phyloP scores from a whole-genome alignment of 306 rosid species.

The Prunus dulcis region DNA sequence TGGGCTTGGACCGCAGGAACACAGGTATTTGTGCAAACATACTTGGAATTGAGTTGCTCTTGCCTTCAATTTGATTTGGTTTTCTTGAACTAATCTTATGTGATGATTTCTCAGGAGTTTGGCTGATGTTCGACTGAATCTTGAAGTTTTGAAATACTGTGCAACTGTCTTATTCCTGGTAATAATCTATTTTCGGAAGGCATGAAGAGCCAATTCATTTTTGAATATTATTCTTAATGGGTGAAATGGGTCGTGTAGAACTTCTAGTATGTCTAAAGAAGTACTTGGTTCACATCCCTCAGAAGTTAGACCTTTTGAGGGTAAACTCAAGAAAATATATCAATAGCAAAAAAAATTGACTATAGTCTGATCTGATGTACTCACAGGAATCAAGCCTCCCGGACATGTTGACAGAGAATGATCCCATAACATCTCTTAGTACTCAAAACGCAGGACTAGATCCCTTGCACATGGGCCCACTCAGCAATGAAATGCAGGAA shows the following conservation, averaged over 20 bases:
- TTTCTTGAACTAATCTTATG: slow-evolving; percentile 23
- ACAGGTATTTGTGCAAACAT: slow-evolving; percentile 48
- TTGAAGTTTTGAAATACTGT: slow-evolving; percentile 85
- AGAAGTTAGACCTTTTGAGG: background rate
- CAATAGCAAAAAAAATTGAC: slow-evolving; percentile 3
- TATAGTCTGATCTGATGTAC: slow-evolving; percentile 15
- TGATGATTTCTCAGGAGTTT: slow-evolving; percentile 66
- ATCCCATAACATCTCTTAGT: slow-evolving; percentile 49
- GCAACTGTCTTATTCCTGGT: slow-evolving; percentile 92
- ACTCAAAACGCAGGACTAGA: slow-evolving; percentile 24
- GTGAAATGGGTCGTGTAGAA: no score
- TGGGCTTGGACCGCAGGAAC: slow-evolving; percentile 84
- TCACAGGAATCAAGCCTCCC: slow-evolving; percentile 90
- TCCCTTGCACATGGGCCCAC: slow-evolving; percentile 41
- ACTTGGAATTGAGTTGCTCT: background rate
- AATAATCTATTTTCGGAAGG: slow-evolving; percentile 22
- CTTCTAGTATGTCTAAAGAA: no score
- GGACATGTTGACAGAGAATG: slow-evolving; percentile 53
- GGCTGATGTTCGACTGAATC: slow-evolving; percentile 97
- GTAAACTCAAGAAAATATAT: background rate
- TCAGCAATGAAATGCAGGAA: slow-evolving; percentile 33
- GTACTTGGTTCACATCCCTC: no score
- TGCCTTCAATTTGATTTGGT: slow-evolving; percentile 1
- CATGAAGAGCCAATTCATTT: slow-evolving; percentile 2
- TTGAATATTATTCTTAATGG: no score